Evolutionary conservation across 495 filamentous ascomycete genomes (phyloP).

Genomic region (Aspergillus kassunensis): DNA sequence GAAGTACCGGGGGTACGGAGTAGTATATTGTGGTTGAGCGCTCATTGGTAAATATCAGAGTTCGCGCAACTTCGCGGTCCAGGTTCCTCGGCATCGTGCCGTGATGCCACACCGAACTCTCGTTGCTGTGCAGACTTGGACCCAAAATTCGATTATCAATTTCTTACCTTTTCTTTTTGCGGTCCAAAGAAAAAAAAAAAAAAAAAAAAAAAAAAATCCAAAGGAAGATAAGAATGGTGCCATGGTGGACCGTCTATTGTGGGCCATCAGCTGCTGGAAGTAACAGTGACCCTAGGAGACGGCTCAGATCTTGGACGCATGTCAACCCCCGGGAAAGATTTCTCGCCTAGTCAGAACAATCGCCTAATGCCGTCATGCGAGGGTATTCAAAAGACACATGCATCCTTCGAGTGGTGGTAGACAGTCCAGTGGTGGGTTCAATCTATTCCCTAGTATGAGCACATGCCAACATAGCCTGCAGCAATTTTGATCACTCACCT

Average conservation of each 20-base stretch:
- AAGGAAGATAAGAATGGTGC: slow-evolving; percentile 8
- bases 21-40: slow-evolving; percentile 13
- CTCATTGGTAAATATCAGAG: slow-evolving; percentile 19
- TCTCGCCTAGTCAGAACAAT: slow-evolving; percentile 10
- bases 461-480: slow-evolving; percentile 3
- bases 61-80: slow-evolving; percentile 10
- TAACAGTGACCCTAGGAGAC: slow-evolving; percentile 5
- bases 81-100: slow-evolving; percentile 10
- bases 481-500: not conserved
- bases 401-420: slow-evolving; percentile 2
- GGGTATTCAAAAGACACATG: slow-evolving; percentile 18
- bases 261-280: slow-evolving; percentile 6
- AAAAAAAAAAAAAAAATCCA: not conserved
- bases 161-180: not conserved
- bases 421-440: not conserved
- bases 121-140: not conserved
- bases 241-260: slow-evolving; percentile 12
- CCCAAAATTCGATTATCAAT: not conserved
- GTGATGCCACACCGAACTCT: not conserved
- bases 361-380: slow-evolving; percentile 20
- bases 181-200: not conserved
- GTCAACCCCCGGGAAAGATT: slow-evolving; percentile 15
- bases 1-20: slow-evolving; percentile 2
- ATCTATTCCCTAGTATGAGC: slow-evolving; percentile 3
- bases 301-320: slow-evolving; percentile 9